Evolutionary conservation across 345 rosid genomes (phyloP), one percentile per base, ranked within the genome.

Genomic region (Moricandia arvensis): DNA sequence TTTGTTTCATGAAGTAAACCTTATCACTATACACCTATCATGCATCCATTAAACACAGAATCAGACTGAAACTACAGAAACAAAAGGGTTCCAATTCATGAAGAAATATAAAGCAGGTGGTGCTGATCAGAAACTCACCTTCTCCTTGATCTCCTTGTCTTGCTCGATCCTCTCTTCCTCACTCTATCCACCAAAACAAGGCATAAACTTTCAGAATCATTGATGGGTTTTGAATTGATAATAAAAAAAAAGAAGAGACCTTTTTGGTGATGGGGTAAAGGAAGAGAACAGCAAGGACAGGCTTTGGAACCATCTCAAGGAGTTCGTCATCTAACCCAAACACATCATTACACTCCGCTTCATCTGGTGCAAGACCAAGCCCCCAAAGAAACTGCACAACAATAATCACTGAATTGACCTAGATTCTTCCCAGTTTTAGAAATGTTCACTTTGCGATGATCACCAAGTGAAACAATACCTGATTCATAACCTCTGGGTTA

Each of bases 401-500:
- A 67, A 11, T n/a, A 33, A 0, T 34, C 31, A 58, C 8, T 24
- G 3, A 57, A 31, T 43, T 1, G 5, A 54, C 45, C 34, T 21
- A 53, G 8, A 63, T 16, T 69, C 26, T 3, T 43, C 65, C 59
- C 11, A 2, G 31, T 63, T 41, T 37, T 24, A 11, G 53, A 59
- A 65, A 24, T 11, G 4, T 61, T 62, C 6, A 43, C 35, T 29
- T 59, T 11, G 53, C 61, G 15, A 69, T 29, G 77, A 78, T 62
- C 31, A 4, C n/a, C 79, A 7, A 7, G 5, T 6, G 37, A 18
- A 34, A 47, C 6, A 29, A 47, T n/a, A 89, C 99, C 99, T 92
- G 99, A 84, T 92, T 92, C 93, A 95, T 92, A 55, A 95, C 89
- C n/a, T 92, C 93, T 4, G 97, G 99, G 63, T 95, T 95, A 75